A percentile compares a stretch with the other conserved stretches of the same genome.
These are phyloP conservation scores for Periconia digitata DNA, from an alignment of 2,329 filamentous ascomycete genomes.

Conservation along the genomic window DNA sequence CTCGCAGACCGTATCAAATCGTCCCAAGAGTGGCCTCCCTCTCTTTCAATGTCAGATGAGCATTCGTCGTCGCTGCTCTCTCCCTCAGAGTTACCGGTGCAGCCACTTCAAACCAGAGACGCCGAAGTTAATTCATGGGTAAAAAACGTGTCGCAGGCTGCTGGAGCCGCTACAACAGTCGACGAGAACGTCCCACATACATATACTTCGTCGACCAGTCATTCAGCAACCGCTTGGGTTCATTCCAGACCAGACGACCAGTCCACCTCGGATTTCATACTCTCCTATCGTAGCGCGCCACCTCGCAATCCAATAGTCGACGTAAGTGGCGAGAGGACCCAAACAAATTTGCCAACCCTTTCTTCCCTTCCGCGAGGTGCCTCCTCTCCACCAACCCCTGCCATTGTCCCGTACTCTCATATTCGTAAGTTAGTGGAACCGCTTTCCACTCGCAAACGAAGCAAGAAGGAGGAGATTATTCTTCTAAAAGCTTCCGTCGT, in stretches of 20 bases:
- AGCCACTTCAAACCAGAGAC: background rate
- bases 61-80: background rate
- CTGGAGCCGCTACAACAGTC: background rate
- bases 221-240: background rate
- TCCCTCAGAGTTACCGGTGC: background rate
- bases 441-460: constrained; percentile 60
- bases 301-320: constrained; percentile 14
- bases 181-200: constrained; percentile 10
- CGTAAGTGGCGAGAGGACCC: constrained; percentile 4
- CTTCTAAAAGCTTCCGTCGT: constrained; percentile 76
- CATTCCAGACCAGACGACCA: constrained; percentile 14
- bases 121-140: constrained; percentile 26
- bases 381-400: constrained; percentile 4
- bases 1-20: constrained; percentile 76
- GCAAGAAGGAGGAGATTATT: constrained; percentile 74
- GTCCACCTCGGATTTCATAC: constrained; percentile 12
- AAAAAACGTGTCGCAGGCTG: constrained; percentile 18
- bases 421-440: constrained; percentile 49
- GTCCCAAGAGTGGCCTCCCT: constrained; percentile 22
- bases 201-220: constrained; percentile 3
- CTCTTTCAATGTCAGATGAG: background rate
- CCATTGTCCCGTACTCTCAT: constrained; percentile 19
- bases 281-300: background rate
- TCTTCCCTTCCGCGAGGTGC: background rate
- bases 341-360: background rate